Evolutionary conservation across 768 basidiomycete species (phyloP).

Genomic region (Amanita muscaria): DNA sequence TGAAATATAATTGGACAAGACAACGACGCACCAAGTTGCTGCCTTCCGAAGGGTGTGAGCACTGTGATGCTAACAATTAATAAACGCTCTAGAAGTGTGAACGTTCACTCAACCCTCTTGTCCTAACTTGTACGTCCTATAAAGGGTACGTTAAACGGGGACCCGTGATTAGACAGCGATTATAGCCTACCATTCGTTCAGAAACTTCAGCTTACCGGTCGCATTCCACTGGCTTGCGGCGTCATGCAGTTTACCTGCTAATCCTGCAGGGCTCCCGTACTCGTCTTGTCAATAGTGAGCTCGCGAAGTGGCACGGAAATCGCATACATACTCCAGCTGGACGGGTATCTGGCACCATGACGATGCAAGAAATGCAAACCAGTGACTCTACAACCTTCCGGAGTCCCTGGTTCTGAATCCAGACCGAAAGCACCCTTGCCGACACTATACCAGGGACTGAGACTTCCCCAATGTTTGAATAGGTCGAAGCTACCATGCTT

Average conservation of each 20-base stretch:
- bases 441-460: constrained; percentile 82
- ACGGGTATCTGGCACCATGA: constrained; percentile 73
- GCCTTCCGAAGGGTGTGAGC: constrained; percentile 84
- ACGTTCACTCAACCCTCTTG: constrained; percentile 51
- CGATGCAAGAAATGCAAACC: constrained; percentile 75
- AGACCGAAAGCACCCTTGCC: constrained; percentile 57
- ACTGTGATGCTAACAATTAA: constrained; percentile 31
- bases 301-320: constrained; percentile 1
- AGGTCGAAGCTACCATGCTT: constrained; percentile 41
- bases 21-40: constrained; percentile 62
- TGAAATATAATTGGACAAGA: not conserved
- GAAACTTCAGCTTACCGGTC: constrained; percentile 56
- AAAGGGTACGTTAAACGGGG: not conserved
- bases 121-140: constrained; percentile 84
- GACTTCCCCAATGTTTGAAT: constrained; percentile 75
- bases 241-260: constrained; percentile 47
- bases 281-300: constrained; percentile 26
- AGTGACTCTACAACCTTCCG: constrained; percentile 60
- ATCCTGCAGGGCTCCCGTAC: constrained; percentile 54
- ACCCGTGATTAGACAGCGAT: constrained; percentile 8
- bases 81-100: not conserved
- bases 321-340: constrained; percentile 46
- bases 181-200: constrained; percentile 82
- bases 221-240: constrained; percentile 54
- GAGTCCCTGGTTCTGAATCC: constrained; percentile 61